Conservation (phyloP, 2,329 filamentous ascomycete genomes). For the Neofusicoccum parvum region DNA sequence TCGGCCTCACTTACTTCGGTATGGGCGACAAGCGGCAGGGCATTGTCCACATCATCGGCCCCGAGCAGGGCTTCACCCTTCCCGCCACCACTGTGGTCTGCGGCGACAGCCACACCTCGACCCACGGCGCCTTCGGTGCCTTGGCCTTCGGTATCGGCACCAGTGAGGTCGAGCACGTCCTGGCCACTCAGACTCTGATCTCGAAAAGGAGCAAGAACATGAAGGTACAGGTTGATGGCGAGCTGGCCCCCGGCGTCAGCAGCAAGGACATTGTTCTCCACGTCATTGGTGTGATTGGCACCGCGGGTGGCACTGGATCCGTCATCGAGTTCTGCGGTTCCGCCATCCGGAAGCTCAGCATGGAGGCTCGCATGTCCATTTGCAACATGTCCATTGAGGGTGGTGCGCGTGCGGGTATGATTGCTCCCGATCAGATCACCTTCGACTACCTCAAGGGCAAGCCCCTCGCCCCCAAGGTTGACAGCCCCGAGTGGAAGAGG, state of each 20-base stretch:
- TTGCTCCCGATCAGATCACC: slow-evolving; percentile 90
- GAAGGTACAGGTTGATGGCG: slow-evolving; percentile 92
- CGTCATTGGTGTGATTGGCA: slow-evolving; percentile 91
- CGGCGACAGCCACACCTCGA: slow-evolving; percentile 97
- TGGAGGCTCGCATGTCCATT: slow-evolving; percentile 98
- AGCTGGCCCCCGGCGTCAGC: slow-evolving; percentile 85
- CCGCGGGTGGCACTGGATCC: slow-evolving; percentile 88
- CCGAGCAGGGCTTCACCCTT: slow-evolving; percentile 97
- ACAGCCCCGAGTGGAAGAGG: slow-evolving; percentile 85
- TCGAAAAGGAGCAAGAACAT: slow-evolving; percentile 98
- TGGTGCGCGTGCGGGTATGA: slow-evolving; percentile 93
- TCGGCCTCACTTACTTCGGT: slow-evolving; percentile 95
- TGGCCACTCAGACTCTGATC: slow-evolving; percentile 93
- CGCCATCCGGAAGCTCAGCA: slow-evolving; percentile 83
- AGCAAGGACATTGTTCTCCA: slow-evolving; percentile 95
- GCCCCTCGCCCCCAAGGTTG: slow-evolving; percentile 82
- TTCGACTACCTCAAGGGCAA: slow-evolving; percentile 94
- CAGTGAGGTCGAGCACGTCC: slow-evolving; percentile 96
- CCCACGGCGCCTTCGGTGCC: slow-evolving; percentile 93
- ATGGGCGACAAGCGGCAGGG: slow-evolving; percentile 95
- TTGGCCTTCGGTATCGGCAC: slow-evolving; percentile 97
- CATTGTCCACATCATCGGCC: slow-evolving; percentile 97
- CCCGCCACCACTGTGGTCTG: slow-evolving; percentile 96
- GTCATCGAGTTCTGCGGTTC: slow-evolving; percentile 98
- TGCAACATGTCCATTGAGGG: slow-evolving; percentile 99